Evolutionary conservation across 305 asterid species (phyloP).

Genomic region (Solanum hybrid): DNA sequence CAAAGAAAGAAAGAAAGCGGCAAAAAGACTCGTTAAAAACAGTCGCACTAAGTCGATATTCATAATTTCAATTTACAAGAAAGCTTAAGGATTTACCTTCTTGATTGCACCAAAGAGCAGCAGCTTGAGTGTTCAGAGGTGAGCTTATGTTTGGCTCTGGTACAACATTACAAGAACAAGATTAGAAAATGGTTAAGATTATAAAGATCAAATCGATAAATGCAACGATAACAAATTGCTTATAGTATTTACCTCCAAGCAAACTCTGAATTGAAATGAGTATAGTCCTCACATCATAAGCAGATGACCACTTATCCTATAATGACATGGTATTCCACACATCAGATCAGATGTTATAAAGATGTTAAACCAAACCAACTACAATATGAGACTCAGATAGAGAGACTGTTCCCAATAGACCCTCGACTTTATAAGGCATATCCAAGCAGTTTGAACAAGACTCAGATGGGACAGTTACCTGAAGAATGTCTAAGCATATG

Average conservation of each 20-base stretch:
- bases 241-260: conserved; percentile 65
- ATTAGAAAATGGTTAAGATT: not conserved
- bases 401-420: not conserved
- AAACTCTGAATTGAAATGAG: conserved; percentile 81
- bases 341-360: not conserved
- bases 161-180: not conserved
- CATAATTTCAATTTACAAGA: not conserved
- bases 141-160: conserved; percentile 85
- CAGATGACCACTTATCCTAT: conserved; percentile 94
- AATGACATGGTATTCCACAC: not conserved
- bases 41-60: not conserved
- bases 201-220: not conserved
- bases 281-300: conserved; percentile 89
- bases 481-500: conserved; percentile 85
- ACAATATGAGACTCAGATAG: not conserved
- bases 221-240: not conserved
- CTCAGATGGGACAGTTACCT: conserved; percentile 30
- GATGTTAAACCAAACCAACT: not conserved
- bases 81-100: conserved; percentile 39
- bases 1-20: not conserved
- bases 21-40: not conserved
- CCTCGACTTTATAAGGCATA: not conserved
- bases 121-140: conserved; percentile 83
- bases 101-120: conserved; percentile 81
- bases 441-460: not conserved